Conservation (phyloP, 306 rosid species). For the Morella rubra region DNA sequence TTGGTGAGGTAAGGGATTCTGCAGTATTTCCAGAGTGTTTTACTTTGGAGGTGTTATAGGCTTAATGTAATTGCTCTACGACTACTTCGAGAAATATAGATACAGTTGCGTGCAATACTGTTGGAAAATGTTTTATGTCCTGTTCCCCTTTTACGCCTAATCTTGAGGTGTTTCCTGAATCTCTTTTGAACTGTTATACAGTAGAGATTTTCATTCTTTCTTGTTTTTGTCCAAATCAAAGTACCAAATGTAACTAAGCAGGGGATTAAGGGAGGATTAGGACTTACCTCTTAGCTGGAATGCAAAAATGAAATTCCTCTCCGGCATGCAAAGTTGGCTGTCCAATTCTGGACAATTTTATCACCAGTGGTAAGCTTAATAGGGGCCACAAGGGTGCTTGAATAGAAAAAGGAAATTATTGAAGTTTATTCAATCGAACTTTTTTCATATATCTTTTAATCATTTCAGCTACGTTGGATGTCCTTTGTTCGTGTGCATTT, state of each 20-base stretch:
- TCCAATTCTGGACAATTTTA: no score
- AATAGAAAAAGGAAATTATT: background rate
- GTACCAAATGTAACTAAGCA: no score
- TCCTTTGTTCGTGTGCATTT: background rate
- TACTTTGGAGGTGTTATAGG: background rate
- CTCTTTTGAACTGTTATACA: background rate
- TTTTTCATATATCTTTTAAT: background rate
- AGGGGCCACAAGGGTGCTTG: background rate
- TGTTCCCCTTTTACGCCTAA: background rate
- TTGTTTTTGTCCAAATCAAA: no score
- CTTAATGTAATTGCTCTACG: background rate
- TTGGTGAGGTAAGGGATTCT: conserved; percentile 54
- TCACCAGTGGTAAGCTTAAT: background rate
- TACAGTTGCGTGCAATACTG: background rate
- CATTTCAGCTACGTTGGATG: background rate
- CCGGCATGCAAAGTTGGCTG: background rate
- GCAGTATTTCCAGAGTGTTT: background rate
- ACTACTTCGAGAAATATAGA: background rate
- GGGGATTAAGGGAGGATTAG: background rate
- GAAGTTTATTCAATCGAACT: background rate
- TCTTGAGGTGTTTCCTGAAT: background rate
- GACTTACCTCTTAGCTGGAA: background rate
- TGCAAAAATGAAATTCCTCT: background rate
- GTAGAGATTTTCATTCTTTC: no score
- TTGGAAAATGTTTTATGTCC: background rate